phyloP scores from a whole-genome alignment of 1,284 basidiomycete genomes.

The Ustilago shanxiensis region DNA sequence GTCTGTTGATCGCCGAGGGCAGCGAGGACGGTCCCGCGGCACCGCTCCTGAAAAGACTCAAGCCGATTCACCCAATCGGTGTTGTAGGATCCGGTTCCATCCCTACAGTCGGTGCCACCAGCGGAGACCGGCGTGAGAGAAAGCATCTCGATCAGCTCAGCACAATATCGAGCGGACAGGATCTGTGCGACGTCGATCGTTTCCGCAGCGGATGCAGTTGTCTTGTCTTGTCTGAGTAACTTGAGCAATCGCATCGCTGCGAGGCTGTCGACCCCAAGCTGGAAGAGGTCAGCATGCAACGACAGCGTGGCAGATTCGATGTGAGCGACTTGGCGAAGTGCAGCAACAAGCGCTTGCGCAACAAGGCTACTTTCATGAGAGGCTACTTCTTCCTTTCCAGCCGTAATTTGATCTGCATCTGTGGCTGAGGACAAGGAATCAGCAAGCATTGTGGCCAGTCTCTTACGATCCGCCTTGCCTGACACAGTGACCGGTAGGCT shows the following conservation, averaged over 20 bases:
- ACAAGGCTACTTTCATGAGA: too few relatives aligned
- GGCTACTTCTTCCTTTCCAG: too few relatives aligned
- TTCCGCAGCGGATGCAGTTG: conserved; percentile 4
- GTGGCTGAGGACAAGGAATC: neutral
- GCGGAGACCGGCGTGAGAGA: neutral
- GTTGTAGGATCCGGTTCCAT: too few relatives aligned
- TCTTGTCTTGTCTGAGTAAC: conserved; percentile 10
- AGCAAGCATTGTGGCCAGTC: conserved; percentile 8
- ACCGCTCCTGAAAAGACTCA: too few relatives aligned
- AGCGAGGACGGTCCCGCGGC: too few relatives aligned
- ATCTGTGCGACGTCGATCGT: conserved; percentile 1
- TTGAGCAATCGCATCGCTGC: conserved; percentile 32
- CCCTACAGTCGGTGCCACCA: too few relatives aligned
- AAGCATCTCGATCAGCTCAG: conserved; percentile 10
- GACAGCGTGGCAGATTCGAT: conserved; percentile 3
- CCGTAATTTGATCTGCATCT: too few relatives aligned
- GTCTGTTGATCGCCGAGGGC: too few relatives aligned
- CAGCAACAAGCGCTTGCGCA: too few relatives aligned
- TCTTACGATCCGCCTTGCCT: conserved; percentile 24
- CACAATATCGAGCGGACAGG: conserved; percentile 2
- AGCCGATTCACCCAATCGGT: too few relatives aligned
- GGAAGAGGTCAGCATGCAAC: conserved; percentile 6
- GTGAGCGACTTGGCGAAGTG: neutral
- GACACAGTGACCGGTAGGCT: conserved; percentile 15
- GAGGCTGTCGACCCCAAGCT: conserved; percentile 29